Conservation (phyloP, 2,329 filamentous ascomycete species). For the Coniella lustricola region DNA sequence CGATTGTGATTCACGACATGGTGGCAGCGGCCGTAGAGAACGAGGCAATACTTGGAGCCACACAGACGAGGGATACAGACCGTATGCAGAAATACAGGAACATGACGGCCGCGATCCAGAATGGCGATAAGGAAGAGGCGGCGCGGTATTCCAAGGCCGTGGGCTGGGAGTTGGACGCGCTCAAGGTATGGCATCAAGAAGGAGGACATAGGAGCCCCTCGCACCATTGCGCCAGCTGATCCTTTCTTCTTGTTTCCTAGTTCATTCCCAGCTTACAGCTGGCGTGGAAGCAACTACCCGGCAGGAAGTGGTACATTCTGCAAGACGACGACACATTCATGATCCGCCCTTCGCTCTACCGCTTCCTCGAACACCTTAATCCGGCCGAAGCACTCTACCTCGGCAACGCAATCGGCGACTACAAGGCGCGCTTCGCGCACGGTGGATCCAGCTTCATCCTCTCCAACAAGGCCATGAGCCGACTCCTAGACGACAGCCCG, state of each 20-base stretch:
- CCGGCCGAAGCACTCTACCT: conserved; percentile 40
- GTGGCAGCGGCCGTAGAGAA: conserved; percentile 26
- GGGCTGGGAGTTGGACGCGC: conserved; percentile 44
- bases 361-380: conserved; percentile 44
- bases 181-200: conserved; percentile 32
- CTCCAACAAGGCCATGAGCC: conserved; percentile 42
- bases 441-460: conserved; percentile 48
- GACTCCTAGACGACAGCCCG: conserved; percentile 35
- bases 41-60: conserved; percentile 22
- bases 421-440: conserved; percentile 48
- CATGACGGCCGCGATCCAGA: conserved; percentile 31
- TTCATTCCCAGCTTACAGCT: conserved; percentile 50
- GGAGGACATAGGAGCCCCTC: too few relatives aligned
- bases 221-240: too few relatives aligned
- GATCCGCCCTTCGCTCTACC: conserved; percentile 39
- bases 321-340: conserved; percentile 53
- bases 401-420: conserved; percentile 52
- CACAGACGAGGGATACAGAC: conserved; percentile 26
- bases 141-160: conserved; percentile 29
- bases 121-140: conserved; percentile 32
- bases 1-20: conserved; percentile 33
- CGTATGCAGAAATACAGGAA: conserved; percentile 34
- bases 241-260: conserved; percentile 28
- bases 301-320: conserved; percentile 53
- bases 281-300: conserved; percentile 40